These are phyloP conservation scores for Jamesozyma piceae DNA, from an alignment of 805 yeast species.

Conservation along the genomic window DNA sequence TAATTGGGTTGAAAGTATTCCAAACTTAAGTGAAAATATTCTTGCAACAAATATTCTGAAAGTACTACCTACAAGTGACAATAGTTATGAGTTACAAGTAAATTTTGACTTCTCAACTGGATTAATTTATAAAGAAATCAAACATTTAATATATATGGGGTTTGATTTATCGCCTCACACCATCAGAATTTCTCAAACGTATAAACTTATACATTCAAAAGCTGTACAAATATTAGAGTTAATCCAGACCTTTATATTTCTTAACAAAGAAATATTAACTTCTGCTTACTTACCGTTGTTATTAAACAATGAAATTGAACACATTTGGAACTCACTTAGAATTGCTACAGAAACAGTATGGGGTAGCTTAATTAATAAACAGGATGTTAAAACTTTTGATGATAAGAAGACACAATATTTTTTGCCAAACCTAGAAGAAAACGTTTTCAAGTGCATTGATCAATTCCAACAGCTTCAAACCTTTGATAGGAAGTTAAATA, in stretches of 20 bases:
- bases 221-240: conserved; percentile 48
- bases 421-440: not conserved
- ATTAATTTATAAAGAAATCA: conserved; percentile 43
- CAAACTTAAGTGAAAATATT: conserved; percentile 11
- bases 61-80: conserved; percentile 24
- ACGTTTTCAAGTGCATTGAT: conserved; percentile 14
- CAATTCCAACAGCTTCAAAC: conserved; percentile 31
- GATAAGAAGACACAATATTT: not conserved
- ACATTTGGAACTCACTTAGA: conserved; percentile 29
- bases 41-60: conserved; percentile 34
- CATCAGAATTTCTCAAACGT: conserved; percentile 38
- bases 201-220: conserved; percentile 47
- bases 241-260: conserved; percentile 33
- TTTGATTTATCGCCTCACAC: conserved; percentile 50
- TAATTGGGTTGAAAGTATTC: conserved; percentile 39
- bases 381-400: not conserved
- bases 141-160: conserved; percentile 40
- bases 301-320: conserved; percentile 29
- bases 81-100: conserved; percentile 31
- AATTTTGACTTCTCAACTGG: conserved; percentile 43
- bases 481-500: conserved; percentile 8
- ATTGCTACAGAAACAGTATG: conserved; percentile 39
- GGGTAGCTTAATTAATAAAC: conserved; percentile 36
- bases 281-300: conserved; percentile 37
- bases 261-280: conserved; percentile 26